A percentile compares a stretch with the other conserved stretches of the same genome.
Conservation (phyloP, 768 basidiomycete genomes). For the Tylopilus rubrobrunneus region DNA sequence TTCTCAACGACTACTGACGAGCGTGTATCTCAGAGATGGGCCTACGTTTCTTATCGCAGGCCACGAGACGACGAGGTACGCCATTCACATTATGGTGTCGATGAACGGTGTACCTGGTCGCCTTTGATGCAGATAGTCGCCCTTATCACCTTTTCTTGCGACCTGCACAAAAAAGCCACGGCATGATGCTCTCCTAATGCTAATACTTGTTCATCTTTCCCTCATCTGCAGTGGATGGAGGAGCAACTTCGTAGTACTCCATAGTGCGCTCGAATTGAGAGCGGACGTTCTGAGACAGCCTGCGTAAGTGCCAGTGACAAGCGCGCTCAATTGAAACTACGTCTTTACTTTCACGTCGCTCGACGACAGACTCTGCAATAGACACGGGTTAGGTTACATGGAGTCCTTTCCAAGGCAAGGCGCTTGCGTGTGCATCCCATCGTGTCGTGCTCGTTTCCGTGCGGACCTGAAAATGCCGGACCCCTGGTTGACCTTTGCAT, state of each 20-base stretch:
- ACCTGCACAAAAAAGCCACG: slow-evolving; percentile 87
- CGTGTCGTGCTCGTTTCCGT: too few species aligned
- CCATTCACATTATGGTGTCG: too few species aligned
- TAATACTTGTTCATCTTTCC: slow-evolving; percentile 56
- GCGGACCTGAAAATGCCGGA: slow-evolving; percentile 43
- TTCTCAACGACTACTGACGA: too few species aligned
- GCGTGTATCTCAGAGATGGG: too few species aligned
- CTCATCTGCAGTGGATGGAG: slow-evolving; percentile 66
- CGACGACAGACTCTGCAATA: too few species aligned
- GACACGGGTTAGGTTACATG: too few species aligned
- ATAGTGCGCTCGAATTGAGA: slow-evolving; percentile 84
- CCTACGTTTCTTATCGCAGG: too few species aligned
- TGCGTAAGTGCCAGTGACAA: slow-evolving; percentile 54
- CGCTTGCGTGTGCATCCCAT: too few species aligned
- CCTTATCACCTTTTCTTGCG: slow-evolving; percentile 90
- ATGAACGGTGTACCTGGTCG: slow-evolving; percentile 58
- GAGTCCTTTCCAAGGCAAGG: too few species aligned
- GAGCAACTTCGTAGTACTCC: slow-evolving; percentile 83
- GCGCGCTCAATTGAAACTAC: too few species aligned
- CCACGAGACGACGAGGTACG: too few species aligned
- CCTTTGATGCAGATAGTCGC: slow-evolving; percentile 86
- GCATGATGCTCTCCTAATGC: slow-evolving; percentile 79
- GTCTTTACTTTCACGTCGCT: too few species aligned
- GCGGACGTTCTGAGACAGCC: slow-evolving; percentile 77
- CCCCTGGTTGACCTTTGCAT: slow-evolving; percentile 17